A percentile compares a stretch with the other conserved stretches of the same genome.
These are phyloP conservation scores for Fraxinus xanthoxyloides DNA, from an alignment of 305 asterid genomes.

Conservation along the genomic window DNA sequence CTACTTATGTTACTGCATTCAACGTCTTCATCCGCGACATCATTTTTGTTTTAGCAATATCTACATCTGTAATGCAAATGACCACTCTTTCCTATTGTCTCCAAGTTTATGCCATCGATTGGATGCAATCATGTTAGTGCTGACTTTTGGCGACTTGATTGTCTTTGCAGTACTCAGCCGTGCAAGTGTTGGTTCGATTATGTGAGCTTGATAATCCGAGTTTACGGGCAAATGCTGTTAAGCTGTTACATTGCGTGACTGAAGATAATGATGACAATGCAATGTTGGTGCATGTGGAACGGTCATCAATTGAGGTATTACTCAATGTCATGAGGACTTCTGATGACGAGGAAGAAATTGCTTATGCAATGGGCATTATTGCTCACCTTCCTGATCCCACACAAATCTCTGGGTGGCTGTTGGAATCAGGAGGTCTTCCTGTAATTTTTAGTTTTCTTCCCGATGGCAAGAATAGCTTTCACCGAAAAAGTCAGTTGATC, in stretches of 20 bases:
- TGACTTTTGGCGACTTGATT: slow-evolving; percentile 18
- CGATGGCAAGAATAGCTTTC: slow-evolving; percentile 23
- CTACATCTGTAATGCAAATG: not conserved
- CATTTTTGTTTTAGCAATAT: not conserved
- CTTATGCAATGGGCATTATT: slow-evolving; percentile 52
- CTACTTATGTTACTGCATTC: not conserved
- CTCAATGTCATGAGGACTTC: slow-evolving; percentile 44
- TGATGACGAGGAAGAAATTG: slow-evolving; percentile 44
- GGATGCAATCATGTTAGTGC: slow-evolving; percentile 7
- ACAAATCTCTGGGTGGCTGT: slow-evolving; percentile 50
- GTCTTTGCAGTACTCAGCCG: slow-evolving; percentile 53
- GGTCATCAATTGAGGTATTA: slow-evolving; percentile 37
- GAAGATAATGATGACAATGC: slow-evolving; percentile 37
- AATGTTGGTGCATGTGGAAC: slow-evolving; percentile 39
- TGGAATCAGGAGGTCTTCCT: slow-evolving; percentile 42
- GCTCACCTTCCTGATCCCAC: slow-evolving; percentile 50
- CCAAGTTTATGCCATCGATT: not conserved
- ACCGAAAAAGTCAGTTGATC: slow-evolving; percentile 29
- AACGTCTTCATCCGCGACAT: not conserved
- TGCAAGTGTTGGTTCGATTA: slow-evolving; percentile 42
- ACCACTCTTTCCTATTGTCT: not conserved
- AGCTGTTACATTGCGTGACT: slow-evolving; percentile 45
- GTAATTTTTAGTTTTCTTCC: slow-evolving; percentile 32
- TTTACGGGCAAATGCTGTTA: slow-evolving; percentile 51
- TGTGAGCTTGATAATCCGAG: slow-evolving; percentile 37